Base-by-base conservation (phyloP, 2,329 filamentous ascomycete species). In the Fusarium globosum region DNA sequence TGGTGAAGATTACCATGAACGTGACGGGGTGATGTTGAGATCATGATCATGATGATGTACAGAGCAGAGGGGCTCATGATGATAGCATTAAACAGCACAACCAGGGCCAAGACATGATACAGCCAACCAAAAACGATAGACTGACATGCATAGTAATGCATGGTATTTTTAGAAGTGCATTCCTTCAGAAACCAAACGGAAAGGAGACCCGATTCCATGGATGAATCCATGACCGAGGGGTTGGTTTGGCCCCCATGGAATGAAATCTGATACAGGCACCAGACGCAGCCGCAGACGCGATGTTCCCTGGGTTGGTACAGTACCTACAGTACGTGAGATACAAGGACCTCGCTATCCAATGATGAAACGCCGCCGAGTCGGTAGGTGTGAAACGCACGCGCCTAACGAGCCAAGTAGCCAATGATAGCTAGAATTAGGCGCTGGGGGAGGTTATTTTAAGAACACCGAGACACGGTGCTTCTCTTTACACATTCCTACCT, bases 371-470 rank as follows among this genome's bases (percentile, higher is more conserved):
- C 45, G 63, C 62, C 61, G 70, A 52, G 57, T 56, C 69, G 76
- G 68, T 65, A 69, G 73, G 75, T 70, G 76, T 78, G 77, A 78
- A 78, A 78, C 73, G 76, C 76, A 73, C 73, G 75, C 77, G 73
- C 68, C 67, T 48, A 59, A 65, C 46, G 52, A 66, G 53, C 56
- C 61, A 59, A 35, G 56, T 43, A 67, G 59, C 80, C 80, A 81
- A 81, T 81, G 45, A 61, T 58, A 57, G 59, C 52, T 16, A n/a
- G 68, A 60, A 68, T 70, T 81, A 81, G 75, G 80, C 78, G 79
- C 80, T 74, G 74, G 64, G 62, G 73, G 63, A 61, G 65, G 66
- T 46, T 64, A 57, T 69, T 69, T 69, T 69, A 65, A 65, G 65
- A 69, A 33, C 39, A 41, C n/a, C 20, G 51, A 45, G n/a, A 39